A percentile compares a stretch with the other conserved stretches of the same genome.
phyloP scores from a whole-genome alignment of 306 rosid species.

The Neltuma alba region DNA sequence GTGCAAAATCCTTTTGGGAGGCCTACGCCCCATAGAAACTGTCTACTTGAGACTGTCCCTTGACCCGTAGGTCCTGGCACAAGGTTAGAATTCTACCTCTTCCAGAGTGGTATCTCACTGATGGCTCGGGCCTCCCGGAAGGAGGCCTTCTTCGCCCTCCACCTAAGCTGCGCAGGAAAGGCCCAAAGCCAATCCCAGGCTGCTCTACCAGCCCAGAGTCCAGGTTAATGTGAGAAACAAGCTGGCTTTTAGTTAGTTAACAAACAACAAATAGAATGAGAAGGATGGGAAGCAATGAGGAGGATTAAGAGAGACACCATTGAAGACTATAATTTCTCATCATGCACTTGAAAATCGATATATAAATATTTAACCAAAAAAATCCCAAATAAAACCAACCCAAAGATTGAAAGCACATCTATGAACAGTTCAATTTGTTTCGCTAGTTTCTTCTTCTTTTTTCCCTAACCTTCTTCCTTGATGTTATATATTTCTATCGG shows the following conservation, averaged over 20 bases:
- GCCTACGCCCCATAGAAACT: no score
- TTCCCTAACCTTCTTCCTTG: not conserved
- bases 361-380: not conserved
- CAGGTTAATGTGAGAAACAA: not conserved
- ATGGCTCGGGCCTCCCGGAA: no score
- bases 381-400: not conserved
- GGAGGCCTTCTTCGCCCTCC: no score
- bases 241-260: not conserved
- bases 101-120: no score
- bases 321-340: not conserved
- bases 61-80: no score
- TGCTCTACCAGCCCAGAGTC: not conserved
- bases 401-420: not conserved
- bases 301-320: not conserved
- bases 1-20: no score
- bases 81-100: no score
- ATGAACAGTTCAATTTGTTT: not conserved
- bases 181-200: no score
- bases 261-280: not conserved
- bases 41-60: no score
- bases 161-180: no score
- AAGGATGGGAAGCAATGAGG: not conserved
- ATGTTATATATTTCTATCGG: not conserved
- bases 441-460: not conserved
- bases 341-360: not conserved